Conservation (phyloP, 495 filamentous ascomycete genomes). For the Hypomontagnella submonticulosa region DNA sequence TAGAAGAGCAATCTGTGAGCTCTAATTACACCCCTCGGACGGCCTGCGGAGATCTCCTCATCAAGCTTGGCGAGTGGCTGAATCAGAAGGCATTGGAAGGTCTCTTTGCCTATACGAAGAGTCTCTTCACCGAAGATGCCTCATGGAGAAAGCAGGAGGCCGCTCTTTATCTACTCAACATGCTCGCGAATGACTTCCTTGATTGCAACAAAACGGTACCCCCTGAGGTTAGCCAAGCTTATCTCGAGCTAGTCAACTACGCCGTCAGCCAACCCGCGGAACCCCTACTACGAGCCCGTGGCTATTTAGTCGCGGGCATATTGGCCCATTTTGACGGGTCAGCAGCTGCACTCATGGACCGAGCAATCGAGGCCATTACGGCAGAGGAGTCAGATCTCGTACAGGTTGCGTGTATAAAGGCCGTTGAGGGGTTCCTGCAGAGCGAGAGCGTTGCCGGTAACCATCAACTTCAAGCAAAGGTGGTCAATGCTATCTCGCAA, state of each 20-base stretch:
- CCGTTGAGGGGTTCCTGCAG: slow-evolving; percentile 82
- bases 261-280: slow-evolving; percentile 72
- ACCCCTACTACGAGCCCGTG: slow-evolving; percentile 80
- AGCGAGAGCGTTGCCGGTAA: slow-evolving; percentile 56
- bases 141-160: slow-evolving; percentile 79
- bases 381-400: slow-evolving; percentile 85
- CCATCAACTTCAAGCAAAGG: slow-evolving; percentile 72
- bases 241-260: slow-evolving; percentile 80
- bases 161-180: slow-evolving; percentile 82
- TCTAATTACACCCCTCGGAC: slow-evolving; percentile 95
- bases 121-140: slow-evolving; percentile 67
- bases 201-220: slow-evolving; percentile 76
- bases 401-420: slow-evolving; percentile 89
- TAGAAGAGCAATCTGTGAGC: slow-evolving; percentile 94
- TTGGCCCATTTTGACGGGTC: slow-evolving; percentile 68
- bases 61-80: slow-evolving; percentile 95
- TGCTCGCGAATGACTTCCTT: slow-evolving; percentile 80
- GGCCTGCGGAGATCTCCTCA: slow-evolving; percentile 87
- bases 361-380: slow-evolving; percentile 77
- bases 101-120: slow-evolving; percentile 76
- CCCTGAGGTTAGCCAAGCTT: slow-evolving; percentile 72
- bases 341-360: slow-evolving; percentile 69
- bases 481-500: slow-evolving; percentile 78
- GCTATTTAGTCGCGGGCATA: slow-evolving; percentile 82
- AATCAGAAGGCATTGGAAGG: slow-evolving; percentile 74